These are phyloP conservation scores for Acmispon strigosus DNA, from an alignment of 306 rosid species.

Conservation along the genomic window DNA sequence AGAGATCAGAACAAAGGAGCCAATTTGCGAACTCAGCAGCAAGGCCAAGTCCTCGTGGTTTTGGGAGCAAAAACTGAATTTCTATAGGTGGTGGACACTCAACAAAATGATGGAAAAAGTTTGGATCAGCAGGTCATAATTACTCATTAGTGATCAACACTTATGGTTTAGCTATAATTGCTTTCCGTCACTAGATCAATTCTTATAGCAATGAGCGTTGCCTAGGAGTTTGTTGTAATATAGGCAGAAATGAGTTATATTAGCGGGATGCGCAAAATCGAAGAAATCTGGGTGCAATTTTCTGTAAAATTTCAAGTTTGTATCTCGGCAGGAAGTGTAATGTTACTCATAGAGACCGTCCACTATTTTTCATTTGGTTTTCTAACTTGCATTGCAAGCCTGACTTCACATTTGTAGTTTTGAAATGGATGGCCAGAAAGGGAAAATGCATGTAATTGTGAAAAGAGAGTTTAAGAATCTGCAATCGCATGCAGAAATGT, in stretches of 20 bases:
- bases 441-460: neutral
- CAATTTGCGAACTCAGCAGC: conserved; percentile 42
- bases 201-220: conserved; percentile 10
- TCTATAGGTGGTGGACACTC: neutral
- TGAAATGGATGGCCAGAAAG: neutral
- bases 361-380: neutral
- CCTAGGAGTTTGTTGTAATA: conserved; percentile 17
- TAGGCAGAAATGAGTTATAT: conserved; percentile 9
- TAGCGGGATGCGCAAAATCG: conserved; percentile 15
- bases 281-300: neutral
- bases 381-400: neutral
- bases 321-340: neutral
- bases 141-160: neutral
- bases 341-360: neutral
- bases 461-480: neutral
- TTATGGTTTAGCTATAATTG: neutral
- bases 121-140: conserved; percentile 4
- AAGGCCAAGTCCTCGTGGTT: conserved; percentile 83
- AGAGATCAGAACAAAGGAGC: conserved; percentile 48
- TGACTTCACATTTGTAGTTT: neutral
- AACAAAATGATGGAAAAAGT: neutral
- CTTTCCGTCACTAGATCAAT: conserved; percentile 6
- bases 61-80: conserved; percentile 64
- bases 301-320: conserved; percentile 10
- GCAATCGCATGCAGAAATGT: neutral